phyloP scores from a whole-genome alignment of 208 protist genomes.

The Paratrypanosoma confusum region DNA sequence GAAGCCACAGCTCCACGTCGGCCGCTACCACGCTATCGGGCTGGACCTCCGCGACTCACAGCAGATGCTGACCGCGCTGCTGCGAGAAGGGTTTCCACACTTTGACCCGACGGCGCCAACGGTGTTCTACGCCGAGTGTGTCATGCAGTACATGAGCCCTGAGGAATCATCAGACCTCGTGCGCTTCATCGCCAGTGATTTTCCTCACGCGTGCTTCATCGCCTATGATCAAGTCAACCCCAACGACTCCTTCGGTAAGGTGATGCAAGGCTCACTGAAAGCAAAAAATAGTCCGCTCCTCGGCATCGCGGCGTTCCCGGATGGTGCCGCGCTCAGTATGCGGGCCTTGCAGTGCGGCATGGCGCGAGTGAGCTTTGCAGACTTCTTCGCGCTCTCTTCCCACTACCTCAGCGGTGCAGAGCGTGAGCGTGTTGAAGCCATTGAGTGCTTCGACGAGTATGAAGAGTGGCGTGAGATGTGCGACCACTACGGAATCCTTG shows the following conservation, averaged over 20 bases:
- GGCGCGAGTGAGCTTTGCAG: constrained; percentile 36
- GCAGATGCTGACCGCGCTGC: constrained; percentile 21
- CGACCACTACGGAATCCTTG: constrained; percentile 83
- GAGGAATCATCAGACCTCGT: constrained; percentile 41
- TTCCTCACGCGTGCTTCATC: constrained; percentile 50
- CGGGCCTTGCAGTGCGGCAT: constrained; percentile 49
- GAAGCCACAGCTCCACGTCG: constrained; percentile 12
- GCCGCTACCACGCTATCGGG: constrained; percentile 51
- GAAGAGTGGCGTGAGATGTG: constrained; percentile 89
- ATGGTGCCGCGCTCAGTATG: constrained; percentile 29
- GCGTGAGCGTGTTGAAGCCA: constrained; percentile 31
- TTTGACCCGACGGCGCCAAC: constrained; percentile 37
- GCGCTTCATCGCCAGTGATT: constrained; percentile 24
- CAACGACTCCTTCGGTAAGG: constrained; percentile 66
- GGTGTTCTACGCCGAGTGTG: constrained; percentile 85
- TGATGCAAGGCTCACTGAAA: constrained; percentile 60
- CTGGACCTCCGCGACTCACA: constrained; percentile 52
- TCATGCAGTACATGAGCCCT: constrained; percentile 86
- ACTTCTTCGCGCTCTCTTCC: constrained; percentile 71
- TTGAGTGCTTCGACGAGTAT: constrained; percentile 81
- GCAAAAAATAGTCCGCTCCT: constrained; percentile 66
- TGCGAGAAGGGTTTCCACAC: constrained; percentile 12
- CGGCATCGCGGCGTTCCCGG: constrained; percentile 30
- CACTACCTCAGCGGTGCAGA: constrained; percentile 41
- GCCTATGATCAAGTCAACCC: constrained; percentile 79